Evolutionary conservation across 2,329 filamentous ascomycete genomes (phyloP).

Genomic region (Dactylonectria macrodidyma): DNA sequence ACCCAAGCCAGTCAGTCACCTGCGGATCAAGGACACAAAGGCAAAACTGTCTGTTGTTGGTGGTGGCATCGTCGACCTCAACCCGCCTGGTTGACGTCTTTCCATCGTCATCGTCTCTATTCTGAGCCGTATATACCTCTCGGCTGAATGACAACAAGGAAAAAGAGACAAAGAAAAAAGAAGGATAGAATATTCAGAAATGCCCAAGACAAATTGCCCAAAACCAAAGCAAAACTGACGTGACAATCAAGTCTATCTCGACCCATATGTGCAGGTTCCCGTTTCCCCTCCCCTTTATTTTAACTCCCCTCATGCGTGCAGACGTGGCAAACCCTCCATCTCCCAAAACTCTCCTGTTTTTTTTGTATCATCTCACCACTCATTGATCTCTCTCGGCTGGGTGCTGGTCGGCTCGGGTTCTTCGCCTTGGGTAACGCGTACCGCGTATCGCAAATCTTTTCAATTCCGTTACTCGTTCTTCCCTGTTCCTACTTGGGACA

Average conservation of each 20-base stretch:
- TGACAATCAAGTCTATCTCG: slow-evolving; percentile 44
- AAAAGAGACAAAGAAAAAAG: slow-evolving; percentile 29
- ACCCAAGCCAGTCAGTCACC: slow-evolving; percentile 15
- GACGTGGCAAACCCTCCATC: slow-evolving; percentile 16
- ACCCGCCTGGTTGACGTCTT: slow-evolving; percentile 45
- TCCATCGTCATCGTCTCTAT: slow-evolving; percentile 47
- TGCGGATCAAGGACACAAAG: slow-evolving; percentile 33
- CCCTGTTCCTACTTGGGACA: slow-evolving; percentile 16
- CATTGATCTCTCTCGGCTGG: slow-evolving; percentile 18
- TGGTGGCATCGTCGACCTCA: slow-evolving; percentile 45
- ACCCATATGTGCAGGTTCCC: slow-evolving; percentile 39
- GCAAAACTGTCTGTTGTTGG: slow-evolving; percentile 34
- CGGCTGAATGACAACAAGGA: slow-evolving; percentile 27
- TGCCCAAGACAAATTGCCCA: slow-evolving; percentile 28
- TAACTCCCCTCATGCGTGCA: slow-evolving; percentile 25
- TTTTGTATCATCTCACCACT: slow-evolving; percentile 8
- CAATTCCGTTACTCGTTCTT: slow-evolving; percentile 19
- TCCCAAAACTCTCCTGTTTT: background rate
- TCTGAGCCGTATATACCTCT: slow-evolving; percentile 35
- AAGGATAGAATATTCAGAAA: slow-evolving; percentile 28
- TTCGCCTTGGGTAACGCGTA: slow-evolving; percentile 23
- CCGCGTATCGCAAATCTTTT: slow-evolving; percentile 29
- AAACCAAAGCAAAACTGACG: slow-evolving; percentile 28
- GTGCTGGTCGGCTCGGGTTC: slow-evolving; percentile 17
- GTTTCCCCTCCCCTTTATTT: slow-evolving; percentile 28